Base-by-base conservation (phyloP, 441 rosid genomes). In the Gossypium laxum region DNA sequence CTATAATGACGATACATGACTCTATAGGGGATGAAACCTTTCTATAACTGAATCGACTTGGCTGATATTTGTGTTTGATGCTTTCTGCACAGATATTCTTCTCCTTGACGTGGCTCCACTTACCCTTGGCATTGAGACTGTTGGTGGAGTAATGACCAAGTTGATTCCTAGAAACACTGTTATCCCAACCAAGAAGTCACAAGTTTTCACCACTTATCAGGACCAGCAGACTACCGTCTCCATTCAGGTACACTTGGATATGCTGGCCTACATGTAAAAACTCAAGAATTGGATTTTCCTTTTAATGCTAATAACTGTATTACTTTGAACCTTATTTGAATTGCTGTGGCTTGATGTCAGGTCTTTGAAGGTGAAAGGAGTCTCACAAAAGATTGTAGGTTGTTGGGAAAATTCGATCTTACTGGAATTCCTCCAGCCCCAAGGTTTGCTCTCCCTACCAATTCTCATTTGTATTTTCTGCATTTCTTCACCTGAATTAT, bases 281-380 rank as follows among this genome's bases (percentile, higher is more conserved):
- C 68, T 63, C 15, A 18, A 43, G 26, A 47, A 8, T 22, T 8
- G 24, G 30, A 45, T 56, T 19, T 21, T 41, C n/a, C 1, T 30
- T 30, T 4, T 30, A 4, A 26, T 22, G 21, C 10, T 22, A 1
- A 24, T 21, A 24, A 30, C 59, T 15, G 5, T 15, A 73, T 22
- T 38, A n/a, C 5, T 34, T 14, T 15, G 48, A 32, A 52, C 28
- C 32, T 51, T 71, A 69, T 26, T 34, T 1, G 60, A 59, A 18
- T 59, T 24, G 7, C 8, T 66, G 55, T 72, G 63, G 10, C 60
- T 45, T 54, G 41, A 67, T 72, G 2, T 28, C 80, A 89, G 94
- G 97, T 93, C 67, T 93, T 93, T 78, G 98, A 93, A 84, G 98
- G 98, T 72, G 98, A 93, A 82, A 85, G 98, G 84, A 91, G 97